phyloP scores from a whole-genome alignment of 2,329 filamentous ascomycete species.

The Hawksworthiomyces lignivorus region DNA sequence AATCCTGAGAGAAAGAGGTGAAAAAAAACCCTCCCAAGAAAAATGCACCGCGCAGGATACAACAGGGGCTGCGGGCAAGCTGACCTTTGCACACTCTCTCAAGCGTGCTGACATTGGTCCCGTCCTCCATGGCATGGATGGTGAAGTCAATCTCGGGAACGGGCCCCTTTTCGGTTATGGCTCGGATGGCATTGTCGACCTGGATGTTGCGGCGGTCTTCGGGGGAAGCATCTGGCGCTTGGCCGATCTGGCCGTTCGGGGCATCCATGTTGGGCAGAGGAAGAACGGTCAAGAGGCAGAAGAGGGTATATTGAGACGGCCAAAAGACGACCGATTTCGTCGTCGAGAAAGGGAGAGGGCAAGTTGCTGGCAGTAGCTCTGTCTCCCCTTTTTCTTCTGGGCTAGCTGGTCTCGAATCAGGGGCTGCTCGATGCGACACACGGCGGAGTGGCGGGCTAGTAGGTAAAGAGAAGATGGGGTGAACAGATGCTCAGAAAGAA shows the following conservation, averaged over 20 bases:
- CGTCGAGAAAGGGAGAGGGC: too few relatives aligned
- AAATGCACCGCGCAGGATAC: too few relatives aligned
- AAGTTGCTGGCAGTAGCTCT: too few relatives aligned
- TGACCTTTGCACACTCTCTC: slow-evolving; percentile 98
- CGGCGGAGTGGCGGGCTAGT: too few relatives aligned
- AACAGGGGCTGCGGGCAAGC: too few relatives aligned
- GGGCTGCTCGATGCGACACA: too few relatives aligned
- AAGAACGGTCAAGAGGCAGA: background rate
- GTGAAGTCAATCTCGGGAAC: slow-evolving; percentile 98
- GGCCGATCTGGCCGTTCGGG: slow-evolving; percentile 29
- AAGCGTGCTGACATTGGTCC: slow-evolving; percentile 84
- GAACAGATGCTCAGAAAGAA: too few relatives aligned
- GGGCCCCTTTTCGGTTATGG: slow-evolving; percentile 90
- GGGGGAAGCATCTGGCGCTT: slow-evolving; percentile 13
- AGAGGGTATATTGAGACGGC: background rate
- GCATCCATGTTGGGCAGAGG: slow-evolving; percentile 38
- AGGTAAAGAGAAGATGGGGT: too few relatives aligned
- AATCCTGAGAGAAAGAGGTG: slow-evolving; percentile 20
- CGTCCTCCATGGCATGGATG: slow-evolving; percentile 97
- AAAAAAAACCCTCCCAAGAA: too few relatives aligned
- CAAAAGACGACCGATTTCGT: background rate
- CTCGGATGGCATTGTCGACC: slow-evolving; percentile 85
- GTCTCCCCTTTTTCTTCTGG: too few relatives aligned
- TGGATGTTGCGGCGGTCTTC: slow-evolving; percentile 48
- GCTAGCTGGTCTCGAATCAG: too few relatives aligned